Evolutionary conservation across 129 eudicot species (phyloP), one percentile per base, ranked within the genome.

Genomic region (Rutidosis leptorrhynchoides): DNA sequence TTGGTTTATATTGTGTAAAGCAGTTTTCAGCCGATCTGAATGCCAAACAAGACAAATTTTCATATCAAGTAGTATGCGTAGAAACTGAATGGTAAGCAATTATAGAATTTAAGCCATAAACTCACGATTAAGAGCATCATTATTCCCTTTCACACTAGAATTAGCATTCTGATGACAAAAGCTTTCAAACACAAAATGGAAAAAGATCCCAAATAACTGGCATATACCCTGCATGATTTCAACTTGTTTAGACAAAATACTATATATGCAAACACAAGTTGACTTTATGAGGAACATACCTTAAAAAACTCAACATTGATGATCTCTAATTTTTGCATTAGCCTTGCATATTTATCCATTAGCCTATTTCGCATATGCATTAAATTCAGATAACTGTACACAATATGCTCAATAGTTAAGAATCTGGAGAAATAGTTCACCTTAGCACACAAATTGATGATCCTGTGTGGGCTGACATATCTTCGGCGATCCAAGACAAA

Each of bases 261-360:
- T 69, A 53, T 32, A 46, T 23, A 66, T 42, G 71, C 23, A 72
- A 37, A n/a, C 26, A 40, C 20, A 4, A 65, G 4, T 32, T 25
- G 28, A 20, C 30, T 58, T 57, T 37, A 45, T 26, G 10, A 68
- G 73, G 52, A 75, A 40, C 64, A 43, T 82, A 93, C 99, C 99
- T 86, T 86, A 43, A 89, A 89, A 55, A 89, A 83, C 74, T 86
- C 95, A 52, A 94, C 86, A 80, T 94, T 94, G 71, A 86, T 74
- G n/a, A 86, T 86, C 79, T 90, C 99, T 66, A 94, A 54, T 74
- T 80, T 89, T 83, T 82, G 99, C 99, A 94, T 94, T 48, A 89
- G 83, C 77, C 99, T 78, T 63, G 99, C 99, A 77, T 94, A 94
- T 79, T 94, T 94, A 67, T 94, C 99, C 96, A 94, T 89, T 75